Evolutionary conservation across 2,329 filamentous ascomycete species (phyloP), one percentile per base, ranked within the genome.

Genomic region (Diaporthe citrichinensis): DNA sequence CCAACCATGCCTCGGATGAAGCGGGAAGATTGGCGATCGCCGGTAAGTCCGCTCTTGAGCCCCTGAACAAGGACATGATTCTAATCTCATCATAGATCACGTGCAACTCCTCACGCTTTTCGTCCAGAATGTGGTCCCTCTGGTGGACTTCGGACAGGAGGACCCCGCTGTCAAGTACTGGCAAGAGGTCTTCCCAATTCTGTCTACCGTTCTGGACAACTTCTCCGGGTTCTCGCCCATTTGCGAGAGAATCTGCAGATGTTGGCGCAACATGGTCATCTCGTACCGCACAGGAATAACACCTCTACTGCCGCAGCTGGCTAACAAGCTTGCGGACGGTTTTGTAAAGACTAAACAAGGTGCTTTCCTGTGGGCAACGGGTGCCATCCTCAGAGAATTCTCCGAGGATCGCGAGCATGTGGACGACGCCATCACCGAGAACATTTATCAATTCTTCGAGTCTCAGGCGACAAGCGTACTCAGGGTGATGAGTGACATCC

Each of bases 301-400:
- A 20, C 95, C 96, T 34, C 86, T 99, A 61, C 89, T 99, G 59
- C 94, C 94, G 1, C 90, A 92, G 28, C 92, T 99, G 85, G 97
- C 97, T 25, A 94, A 96, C 80, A 97, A 96, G 84, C 90, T 99
- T 74, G 95, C 95, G 1, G 90, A 89, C 78, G 96, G 96, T 6
- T 99, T 99, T 83, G 90, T 94, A 73, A 90, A 91, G 25, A 98
- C 96, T 15, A 91, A 93, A 76, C 96, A 99, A 84, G 97, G 97
- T 17, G 98, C 96, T 83, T 99, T 99, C 89, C 88, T 99, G n/a
- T 99, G 97, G 97, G 96, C 97, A 1, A 98, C 96, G 2, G 94
- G 96, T 78, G 95, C 96, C 12, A 97, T 99, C 77, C 90, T 99
- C 41, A 94, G 97, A 76, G 97, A 99, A 83, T 99, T 98, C 82